Evolutionary conservation across 164 flowering plant species (phyloP).

Genomic region (Litsea cubeba): DNA sequence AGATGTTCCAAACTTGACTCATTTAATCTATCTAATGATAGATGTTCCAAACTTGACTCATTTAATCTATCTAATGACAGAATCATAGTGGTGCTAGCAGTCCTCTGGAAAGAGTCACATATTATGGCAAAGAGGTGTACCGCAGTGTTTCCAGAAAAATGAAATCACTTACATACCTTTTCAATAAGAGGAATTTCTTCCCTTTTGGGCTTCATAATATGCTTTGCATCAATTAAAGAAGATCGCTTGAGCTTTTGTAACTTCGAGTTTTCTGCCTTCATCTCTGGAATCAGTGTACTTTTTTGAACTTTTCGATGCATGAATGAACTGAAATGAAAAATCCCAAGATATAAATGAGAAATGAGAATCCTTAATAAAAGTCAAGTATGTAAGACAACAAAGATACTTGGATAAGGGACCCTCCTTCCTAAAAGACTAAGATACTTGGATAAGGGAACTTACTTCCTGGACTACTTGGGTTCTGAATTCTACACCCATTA

Average conservation of each 20-base stretch:
- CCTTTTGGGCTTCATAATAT: slow-evolving; percentile 13
- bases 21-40: too few species aligned
- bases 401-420: neutral
- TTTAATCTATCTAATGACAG: too few species aligned
- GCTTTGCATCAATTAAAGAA: slow-evolving; percentile 15
- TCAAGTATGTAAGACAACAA: neutral
- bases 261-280: slow-evolving; percentile 45
- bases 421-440: too few species aligned
- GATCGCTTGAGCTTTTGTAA: slow-evolving; percentile 32
- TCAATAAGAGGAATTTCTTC: slow-evolving; percentile 18
- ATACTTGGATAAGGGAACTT: too few species aligned
- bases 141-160: neutral
- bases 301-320: slow-evolving; percentile 21
- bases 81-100: too few species aligned
- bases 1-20: too few species aligned
- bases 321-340: slow-evolving; percentile 26
- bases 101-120: too few species aligned
- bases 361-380: neutral
- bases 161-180: slow-evolving; percentile 25
- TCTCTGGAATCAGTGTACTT: slow-evolving; percentile 25
- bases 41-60: too few species aligned
- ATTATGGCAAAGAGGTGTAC: neutral
- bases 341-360: slow-evolving; percentile 1
- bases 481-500: neutral
- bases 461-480: neutral